Evolutionary conservation across 257 asterid genomes (phyloP).

Genomic region (Solanum lignicaule): DNA sequence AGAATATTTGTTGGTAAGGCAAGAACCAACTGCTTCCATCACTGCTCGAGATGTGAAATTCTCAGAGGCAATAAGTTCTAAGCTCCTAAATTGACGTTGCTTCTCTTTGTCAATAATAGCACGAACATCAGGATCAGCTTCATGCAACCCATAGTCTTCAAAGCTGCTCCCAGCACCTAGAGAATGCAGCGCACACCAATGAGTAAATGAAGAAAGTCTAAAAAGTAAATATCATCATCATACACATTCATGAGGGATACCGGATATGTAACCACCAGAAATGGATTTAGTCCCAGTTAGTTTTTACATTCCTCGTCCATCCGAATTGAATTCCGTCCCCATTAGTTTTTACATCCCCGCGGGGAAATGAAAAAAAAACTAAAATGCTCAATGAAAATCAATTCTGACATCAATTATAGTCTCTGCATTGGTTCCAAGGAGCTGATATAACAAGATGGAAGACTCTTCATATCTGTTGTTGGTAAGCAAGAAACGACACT

Average conservation of each 20-base stretch:
- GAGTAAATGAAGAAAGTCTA: background rate
- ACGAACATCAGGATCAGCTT: constrained; percentile 72
- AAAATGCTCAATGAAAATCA: background rate
- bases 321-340: background rate
- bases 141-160: constrained; percentile 47
- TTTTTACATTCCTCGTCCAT: background rate
- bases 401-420: background rate
- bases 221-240: background rate
- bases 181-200: background rate
- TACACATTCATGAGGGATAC: background rate
- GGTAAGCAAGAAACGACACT: background rate
- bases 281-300: background rate
- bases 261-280: background rate
- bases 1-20: constrained; percentile 91
- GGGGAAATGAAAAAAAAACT: background rate
- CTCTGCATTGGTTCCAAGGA: background rate
- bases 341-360: background rate
- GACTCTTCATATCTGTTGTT: background rate
- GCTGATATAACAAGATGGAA: background rate
- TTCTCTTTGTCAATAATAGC: constrained; percentile 68
- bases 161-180: constrained; percentile 51
- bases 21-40: constrained; percentile 99
- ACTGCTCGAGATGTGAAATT: constrained; percentile 96
- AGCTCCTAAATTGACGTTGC: constrained; percentile 82
- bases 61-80: constrained; percentile 93